Evolutionary conservation across 768 basidiomycete genomes (phyloP).

Genomic region (Collybia nuda): DNA sequence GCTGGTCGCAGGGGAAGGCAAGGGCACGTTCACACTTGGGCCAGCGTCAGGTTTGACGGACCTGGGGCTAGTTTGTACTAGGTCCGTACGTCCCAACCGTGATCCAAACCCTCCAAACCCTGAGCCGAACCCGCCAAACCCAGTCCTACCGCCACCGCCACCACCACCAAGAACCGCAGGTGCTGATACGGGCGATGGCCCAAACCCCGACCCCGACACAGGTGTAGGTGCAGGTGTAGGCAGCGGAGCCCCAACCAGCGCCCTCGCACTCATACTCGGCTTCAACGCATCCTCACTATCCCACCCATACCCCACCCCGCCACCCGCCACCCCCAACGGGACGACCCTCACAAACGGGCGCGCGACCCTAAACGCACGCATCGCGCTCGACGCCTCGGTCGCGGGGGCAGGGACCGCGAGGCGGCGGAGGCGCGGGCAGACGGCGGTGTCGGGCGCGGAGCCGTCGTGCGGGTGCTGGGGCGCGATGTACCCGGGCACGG

Average conservation of each 20-base stretch:
- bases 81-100: too few relatives aligned
- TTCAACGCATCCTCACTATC: conserved; percentile 4
- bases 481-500: background rate
- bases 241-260: background rate
- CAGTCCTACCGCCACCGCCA: too few relatives aligned
- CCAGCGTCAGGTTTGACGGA: too few relatives aligned
- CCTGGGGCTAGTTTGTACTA: too few relatives aligned
- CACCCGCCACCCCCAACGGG: background rate
- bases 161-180: too few relatives aligned
- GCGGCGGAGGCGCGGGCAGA: conserved; percentile 3
- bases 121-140: too few relatives aligned
- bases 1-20: background rate
- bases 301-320: background rate
- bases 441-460: background rate
- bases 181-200: too few relatives aligned
- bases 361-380: background rate
- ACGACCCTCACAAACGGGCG: conserved; percentile 1
- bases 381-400: background rate
- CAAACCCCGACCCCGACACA: background rate
- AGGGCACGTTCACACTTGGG: too few relatives aligned
- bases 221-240: background rate
- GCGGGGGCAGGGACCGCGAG: background rate
- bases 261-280: background rate
- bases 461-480: background rate
- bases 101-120: too few relatives aligned